Evolutionary conservation across 768 basidiomycete genomes (phyloP).

Genomic region (Trametes elegans): DNA sequence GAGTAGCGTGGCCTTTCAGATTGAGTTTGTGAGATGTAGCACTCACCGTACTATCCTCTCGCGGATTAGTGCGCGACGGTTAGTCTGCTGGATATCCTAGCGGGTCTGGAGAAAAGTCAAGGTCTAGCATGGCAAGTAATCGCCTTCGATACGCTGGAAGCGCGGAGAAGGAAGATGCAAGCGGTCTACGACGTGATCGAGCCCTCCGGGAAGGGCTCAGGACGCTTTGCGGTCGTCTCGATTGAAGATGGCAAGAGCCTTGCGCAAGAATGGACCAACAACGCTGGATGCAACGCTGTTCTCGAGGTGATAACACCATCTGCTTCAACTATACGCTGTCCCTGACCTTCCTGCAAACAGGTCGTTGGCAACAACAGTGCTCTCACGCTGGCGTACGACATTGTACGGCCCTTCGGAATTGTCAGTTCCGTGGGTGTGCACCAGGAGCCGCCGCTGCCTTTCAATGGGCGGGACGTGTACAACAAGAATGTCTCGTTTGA

Average conservation of each 20-base stretch:
- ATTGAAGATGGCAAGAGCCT: conserved; percentile 51
- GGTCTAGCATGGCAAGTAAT: conserved; percentile 51
- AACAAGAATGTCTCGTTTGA: conserved; percentile 78
- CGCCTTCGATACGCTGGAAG: conserved; percentile 59
- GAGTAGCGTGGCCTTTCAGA: conserved; percentile 17
- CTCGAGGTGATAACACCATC: conserved; percentile 51
- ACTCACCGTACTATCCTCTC: not conserved
- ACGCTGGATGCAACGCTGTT: conserved; percentile 60
- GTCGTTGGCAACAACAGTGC: conserved; percentile 70
- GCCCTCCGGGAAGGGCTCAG: conserved; percentile 41
- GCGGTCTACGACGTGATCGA: conserved; percentile 54
- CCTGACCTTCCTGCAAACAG: conserved; percentile 36
- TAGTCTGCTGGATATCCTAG: conserved; percentile 60
- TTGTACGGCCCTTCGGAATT: conserved; percentile 74
- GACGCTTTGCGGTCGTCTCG: conserved; percentile 49
- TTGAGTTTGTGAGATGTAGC: no score
- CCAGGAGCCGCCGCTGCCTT: conserved; percentile 50
- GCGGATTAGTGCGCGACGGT: conserved; percentile 54
- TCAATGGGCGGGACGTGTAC: conserved; percentile 57
- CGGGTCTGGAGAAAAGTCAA: conserved; percentile 31
- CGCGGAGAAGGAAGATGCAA: conserved; percentile 57
- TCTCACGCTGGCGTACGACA: conserved; percentile 59
- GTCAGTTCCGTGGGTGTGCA: conserved; percentile 78
- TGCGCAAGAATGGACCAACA: conserved; percentile 51
- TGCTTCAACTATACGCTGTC: not conserved